Conservation (phyloP, 768 basidiomycete genomes). For the Trametes cubensis region DNA sequence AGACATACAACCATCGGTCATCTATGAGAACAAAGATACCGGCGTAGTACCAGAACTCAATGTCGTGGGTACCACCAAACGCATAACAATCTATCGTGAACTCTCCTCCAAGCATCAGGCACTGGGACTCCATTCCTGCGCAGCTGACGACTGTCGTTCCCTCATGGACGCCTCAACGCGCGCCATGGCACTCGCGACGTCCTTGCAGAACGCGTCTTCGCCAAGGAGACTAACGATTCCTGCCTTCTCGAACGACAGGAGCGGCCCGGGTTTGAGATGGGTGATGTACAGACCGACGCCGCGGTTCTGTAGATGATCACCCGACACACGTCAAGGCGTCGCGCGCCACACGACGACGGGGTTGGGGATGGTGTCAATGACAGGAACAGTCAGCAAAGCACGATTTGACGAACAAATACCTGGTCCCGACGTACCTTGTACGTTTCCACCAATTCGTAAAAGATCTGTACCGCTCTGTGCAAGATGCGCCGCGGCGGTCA, state of each 20-base stretch:
- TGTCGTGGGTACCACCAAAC: background rate
- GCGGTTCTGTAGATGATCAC: constrained; percentile 38
- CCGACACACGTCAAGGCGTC: background rate
- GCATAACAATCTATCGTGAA: background rate
- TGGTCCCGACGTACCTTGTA: constrained; percentile 57
- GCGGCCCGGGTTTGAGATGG: constrained; percentile 44
- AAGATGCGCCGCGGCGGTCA: background rate
- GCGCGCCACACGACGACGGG: background rate
- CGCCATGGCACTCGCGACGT: constrained; percentile 46
- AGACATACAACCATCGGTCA: no score
- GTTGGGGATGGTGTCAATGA: background rate
- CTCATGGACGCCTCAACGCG: constrained; percentile 36
- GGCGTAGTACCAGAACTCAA: no score
- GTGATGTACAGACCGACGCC: constrained; percentile 50
- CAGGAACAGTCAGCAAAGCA: background rate
- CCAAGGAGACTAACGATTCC: constrained; percentile 49
- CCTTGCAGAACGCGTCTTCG: constrained; percentile 46
- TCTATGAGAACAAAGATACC: no score
- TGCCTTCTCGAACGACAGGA: constrained; percentile 44
- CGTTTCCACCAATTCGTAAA: constrained; percentile 75
- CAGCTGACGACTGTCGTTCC: constrained; percentile 10
- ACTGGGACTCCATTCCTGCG: background rate
- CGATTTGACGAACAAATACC: background rate
- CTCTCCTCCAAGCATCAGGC: no score
- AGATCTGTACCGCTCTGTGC: constrained; percentile 77